Base-by-base conservation (phyloP, 108 stramenopile genomes). In the Nitzschia putrida region DNA sequence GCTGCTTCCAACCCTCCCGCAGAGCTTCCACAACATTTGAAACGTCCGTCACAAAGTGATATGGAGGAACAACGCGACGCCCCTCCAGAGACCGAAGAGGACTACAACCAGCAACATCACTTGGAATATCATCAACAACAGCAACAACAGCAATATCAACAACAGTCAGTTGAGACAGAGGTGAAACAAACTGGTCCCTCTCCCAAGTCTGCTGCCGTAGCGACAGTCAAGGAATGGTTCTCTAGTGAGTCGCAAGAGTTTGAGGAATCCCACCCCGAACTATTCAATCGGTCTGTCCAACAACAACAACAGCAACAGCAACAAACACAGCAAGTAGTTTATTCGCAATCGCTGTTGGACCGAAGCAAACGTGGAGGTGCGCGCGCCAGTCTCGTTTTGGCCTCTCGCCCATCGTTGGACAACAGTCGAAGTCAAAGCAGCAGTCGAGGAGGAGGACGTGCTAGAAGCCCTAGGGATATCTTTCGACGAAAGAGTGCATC, bases 221-320 rank as follows among this genome's bases (percentile, higher is more conserved):
- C 63, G 23, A 49, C 63, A 13, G 63, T 64, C 43, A 64, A 64
- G 45, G 63, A 64, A 64, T 64, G 63, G 63, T 64, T 64, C 22
- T n/a, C 39, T 4, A 16, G 29, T 34, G 40, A 41, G 39, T 22
- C 59, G 40, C 29, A 60, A 14, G 55, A 56, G 22, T 26, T 56
- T 49, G 47, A 49, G 18, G 47, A 49, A 18, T 49, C 47, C 2
- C 13, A 20, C 23, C 55, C 24, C 13, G 55, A 25, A 16, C 12
- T 24, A 3, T 56, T 25, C 13, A 21, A 13, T 25, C 55, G 24
- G 8, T 21, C 18, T 13, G 22, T 23, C 16, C 55, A 26, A 56
- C 55, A 56, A 13, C 21, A 55, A 25, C 54, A 59, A 26, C 58
- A 59, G 13, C 37, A 34, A 59, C 38, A 25, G 20, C 12, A n/a